Evolutionary conservation across 331 rosid genomes (phyloP).

Genomic region (Pyracantha coccinea): DNA sequence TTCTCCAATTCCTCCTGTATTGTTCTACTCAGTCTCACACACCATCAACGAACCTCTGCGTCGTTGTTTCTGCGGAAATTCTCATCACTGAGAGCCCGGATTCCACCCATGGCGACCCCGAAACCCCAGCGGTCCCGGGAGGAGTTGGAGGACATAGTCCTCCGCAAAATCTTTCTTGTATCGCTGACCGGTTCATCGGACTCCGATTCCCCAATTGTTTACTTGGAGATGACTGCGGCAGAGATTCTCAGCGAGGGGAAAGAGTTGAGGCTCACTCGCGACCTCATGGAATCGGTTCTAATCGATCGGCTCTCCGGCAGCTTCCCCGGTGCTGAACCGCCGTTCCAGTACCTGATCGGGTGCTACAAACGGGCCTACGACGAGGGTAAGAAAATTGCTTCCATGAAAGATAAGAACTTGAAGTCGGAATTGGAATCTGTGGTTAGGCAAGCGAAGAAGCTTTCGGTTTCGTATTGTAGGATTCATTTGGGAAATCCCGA

Average conservation of each 20-base stretch:
- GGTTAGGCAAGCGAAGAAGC: slow-evolving; percentile 62
- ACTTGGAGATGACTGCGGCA: slow-evolving; percentile 80
- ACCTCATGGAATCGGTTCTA: slow-evolving; percentile 61
- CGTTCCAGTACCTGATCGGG: slow-evolving; percentile 60
- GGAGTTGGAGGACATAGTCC: slow-evolving; percentile 79
- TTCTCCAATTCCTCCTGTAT: not conserved
- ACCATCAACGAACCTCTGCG: not conserved
- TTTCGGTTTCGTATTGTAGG: slow-evolving; percentile 71
- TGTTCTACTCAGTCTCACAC: not conserved
- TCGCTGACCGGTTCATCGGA: slow-evolving; percentile 39
- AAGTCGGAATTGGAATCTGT: slow-evolving; percentile 53
- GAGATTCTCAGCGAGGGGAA: slow-evolving; percentile 84
- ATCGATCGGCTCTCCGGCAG: slow-evolving; percentile 72
- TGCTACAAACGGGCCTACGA: slow-evolving; percentile 79
- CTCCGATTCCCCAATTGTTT: slow-evolving; percentile 49
- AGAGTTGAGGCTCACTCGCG: slow-evolving; percentile 54
- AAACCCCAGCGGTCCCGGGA: slow-evolving; percentile 73
- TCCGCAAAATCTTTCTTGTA: slow-evolving; percentile 69
- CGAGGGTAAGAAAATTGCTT: slow-evolving; percentile 58
- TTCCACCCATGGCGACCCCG: slow-evolving; percentile 43
- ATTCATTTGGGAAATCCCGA: slow-evolving; percentile 75
- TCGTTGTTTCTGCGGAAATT: slow-evolving; percentile 19
- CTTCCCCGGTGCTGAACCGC: slow-evolving; percentile 35
- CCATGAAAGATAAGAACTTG: slow-evolving; percentile 62
- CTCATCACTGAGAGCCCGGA: not conserved